Percentiles rank a stretch among this genome's conserved stretches.
Conservation (phyloP, 305 asterid species). For the Withania somnifera region DNA sequence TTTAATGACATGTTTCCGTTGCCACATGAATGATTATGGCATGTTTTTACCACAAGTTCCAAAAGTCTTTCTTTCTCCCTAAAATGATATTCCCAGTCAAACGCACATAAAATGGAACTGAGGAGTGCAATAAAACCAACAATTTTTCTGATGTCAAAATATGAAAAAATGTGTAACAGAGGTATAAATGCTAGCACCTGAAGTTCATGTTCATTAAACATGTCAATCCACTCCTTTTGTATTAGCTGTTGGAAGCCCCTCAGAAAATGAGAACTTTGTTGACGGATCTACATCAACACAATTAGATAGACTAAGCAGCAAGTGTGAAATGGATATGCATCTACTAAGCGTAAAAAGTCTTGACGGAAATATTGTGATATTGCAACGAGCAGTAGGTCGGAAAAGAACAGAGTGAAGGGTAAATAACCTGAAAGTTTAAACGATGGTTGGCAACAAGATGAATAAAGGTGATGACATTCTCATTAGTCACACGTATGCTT, state of each 20-base stretch:
- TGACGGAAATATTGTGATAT: background rate
- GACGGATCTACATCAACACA: constrained; percentile 32
- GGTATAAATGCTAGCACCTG: constrained; percentile 44
- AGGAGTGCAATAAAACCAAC: background rate
- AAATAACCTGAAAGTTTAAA: constrained; percentile 69
- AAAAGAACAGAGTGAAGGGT: background rate
- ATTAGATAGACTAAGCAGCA: background rate
- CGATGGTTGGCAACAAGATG: constrained; percentile 95
- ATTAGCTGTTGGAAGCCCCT: constrained; percentile 91
- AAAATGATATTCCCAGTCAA: background rate
- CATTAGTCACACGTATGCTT: constrained; percentile 68
- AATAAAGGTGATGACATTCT: constrained; percentile 84
- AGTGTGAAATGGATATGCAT: background rate
- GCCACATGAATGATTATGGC: background rate
- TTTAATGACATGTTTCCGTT: background rate
- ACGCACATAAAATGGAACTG: background rate
- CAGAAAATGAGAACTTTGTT: constrained; percentile 87
- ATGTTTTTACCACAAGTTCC: background rate
- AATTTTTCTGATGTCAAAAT: background rate
- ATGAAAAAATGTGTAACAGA: background rate
- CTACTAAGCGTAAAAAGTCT: background rate
- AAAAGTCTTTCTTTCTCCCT: background rate
- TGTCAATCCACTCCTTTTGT: constrained; percentile 87
- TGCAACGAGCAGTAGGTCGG: background rate
- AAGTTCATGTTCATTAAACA: constrained; percentile 92